phyloP scores from a whole-genome alignment of 2,329 filamentous ascomycete genomes.

The Sclerotinia borealis region DNA sequence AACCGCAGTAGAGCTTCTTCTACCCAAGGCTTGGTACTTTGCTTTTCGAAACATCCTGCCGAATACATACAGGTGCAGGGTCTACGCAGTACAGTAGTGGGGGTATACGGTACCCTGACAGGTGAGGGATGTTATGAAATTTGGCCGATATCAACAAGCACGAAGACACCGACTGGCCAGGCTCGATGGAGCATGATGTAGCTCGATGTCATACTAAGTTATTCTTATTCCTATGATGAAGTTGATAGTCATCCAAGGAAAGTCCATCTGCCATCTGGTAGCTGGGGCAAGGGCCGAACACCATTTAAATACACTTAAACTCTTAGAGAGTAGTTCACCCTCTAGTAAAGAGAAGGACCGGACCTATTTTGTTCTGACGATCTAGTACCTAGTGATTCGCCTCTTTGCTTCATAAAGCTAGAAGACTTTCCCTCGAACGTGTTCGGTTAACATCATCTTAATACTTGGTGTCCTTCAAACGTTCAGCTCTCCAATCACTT shows the following conservation, averaged over 20 bases:
- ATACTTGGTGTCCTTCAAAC: no score
- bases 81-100: neutral
- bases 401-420: neutral
- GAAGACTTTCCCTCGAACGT: neutral
- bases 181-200: neutral
- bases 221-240: conserved; percentile 2
- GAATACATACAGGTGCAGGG: neutral
- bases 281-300: neutral
- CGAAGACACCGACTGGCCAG: no score
- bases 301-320: neutral
- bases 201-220: conserved; percentile 5
- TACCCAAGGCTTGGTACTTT: neutral
- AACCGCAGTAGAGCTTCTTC: no score
- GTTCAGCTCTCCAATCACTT: neutral
- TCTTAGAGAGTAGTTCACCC: neutral
- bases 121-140: neutral
- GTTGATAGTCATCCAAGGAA: neutral
- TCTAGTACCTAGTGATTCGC: neutral
- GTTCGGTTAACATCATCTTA: neutral
- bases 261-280: no score
- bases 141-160: neutral
- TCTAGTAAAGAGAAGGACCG: neutral
- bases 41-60: neutral
- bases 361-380: neutral
- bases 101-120: neutral